phyloP scores from a whole-genome alignment of 2,329 filamentous ascomycete genomes.

The Talaromyces sp. region DNA sequence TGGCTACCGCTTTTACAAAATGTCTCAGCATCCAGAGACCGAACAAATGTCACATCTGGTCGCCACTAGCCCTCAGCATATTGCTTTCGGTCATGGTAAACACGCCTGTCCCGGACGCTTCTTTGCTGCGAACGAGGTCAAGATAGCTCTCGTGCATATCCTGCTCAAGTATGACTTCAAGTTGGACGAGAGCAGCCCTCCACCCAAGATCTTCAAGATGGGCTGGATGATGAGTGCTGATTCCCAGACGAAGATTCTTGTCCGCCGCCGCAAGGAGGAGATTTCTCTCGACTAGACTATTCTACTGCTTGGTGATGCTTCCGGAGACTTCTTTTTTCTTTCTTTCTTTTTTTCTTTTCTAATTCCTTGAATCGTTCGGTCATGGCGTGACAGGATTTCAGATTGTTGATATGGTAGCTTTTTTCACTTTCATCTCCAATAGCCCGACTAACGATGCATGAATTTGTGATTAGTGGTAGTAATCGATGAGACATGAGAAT shows the following conservation, averaged over 20 bases:
- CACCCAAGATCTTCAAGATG: conserved; percentile 3
- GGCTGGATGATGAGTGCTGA: conserved; percentile 10
- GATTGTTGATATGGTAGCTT: neutral
- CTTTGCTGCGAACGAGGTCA: conserved; percentile 30
- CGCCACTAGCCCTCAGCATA: conserved; percentile 52
- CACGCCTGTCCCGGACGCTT: conserved; percentile 45
- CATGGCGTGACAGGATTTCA: no score
- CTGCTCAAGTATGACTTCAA: conserved; percentile 32
- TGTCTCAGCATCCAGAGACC: conserved; percentile 34
- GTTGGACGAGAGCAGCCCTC: neutral
- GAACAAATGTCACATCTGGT: conserved; percentile 52
- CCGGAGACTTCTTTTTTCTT: neutral
- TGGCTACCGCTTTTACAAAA: conserved; percentile 51
- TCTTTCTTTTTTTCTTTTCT: neutral
- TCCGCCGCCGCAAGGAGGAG: conserved; percentile 19
- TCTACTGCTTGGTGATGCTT: neutral
- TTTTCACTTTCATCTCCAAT: neutral
- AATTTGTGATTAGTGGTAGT: neutral
- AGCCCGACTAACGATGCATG: neutral
- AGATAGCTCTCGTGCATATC: conserved; percentile 31
- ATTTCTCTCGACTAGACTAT: conserved; percentile 5
- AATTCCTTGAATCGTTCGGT: neutral
- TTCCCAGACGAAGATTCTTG: conserved; percentile 6
- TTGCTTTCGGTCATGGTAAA: conserved; percentile 59
- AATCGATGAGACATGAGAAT: neutral